Evolutionary conservation across 2,329 filamentous ascomycete genomes (phyloP).

Genomic region (Cordyceps cicadae): DNA sequence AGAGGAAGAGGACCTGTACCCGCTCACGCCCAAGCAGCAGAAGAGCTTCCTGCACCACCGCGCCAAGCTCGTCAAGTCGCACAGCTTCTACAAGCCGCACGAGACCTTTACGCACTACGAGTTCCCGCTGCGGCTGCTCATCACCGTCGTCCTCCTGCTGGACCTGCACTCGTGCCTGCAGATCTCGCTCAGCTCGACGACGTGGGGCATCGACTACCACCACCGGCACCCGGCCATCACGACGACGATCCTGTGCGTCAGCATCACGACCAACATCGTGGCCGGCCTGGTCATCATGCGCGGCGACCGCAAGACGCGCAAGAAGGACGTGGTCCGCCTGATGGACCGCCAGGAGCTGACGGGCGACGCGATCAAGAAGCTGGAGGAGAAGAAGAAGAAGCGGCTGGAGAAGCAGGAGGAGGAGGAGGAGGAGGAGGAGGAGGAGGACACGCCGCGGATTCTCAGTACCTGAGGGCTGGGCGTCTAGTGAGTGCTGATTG

Average conservation of each 20-base stretch:
- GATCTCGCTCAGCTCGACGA: constrained; percentile 68
- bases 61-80: constrained; percentile 69
- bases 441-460: background rate
- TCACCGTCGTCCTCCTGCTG: constrained; percentile 69
- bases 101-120: constrained; percentile 75
- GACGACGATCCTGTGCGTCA: constrained; percentile 71
- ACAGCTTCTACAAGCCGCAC: constrained; percentile 84
- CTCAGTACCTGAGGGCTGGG: background rate
- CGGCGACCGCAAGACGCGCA: constrained; percentile 67
- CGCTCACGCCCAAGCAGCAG: constrained; percentile 59
- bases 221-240: constrained; percentile 64
- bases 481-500: background rate
- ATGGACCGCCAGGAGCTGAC: constrained; percentile 73
- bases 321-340: constrained; percentile 76
- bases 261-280: constrained; percentile 67
- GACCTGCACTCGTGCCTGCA: constrained; percentile 75
- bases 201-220: constrained; percentile 69
- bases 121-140: constrained; percentile 65
- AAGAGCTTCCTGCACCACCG: constrained; percentile 67
- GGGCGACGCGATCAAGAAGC: constrained; percentile 42
- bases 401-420: constrained; percentile 22
- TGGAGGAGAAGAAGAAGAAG: constrained; percentile 36
- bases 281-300: constrained; percentile 69
- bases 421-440: constrained; percentile 15
- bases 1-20: constrained; percentile 39